phyloP scores from a whole-genome alignment of 1,139 yeast species.

The Geotrichum siamense region DNA sequence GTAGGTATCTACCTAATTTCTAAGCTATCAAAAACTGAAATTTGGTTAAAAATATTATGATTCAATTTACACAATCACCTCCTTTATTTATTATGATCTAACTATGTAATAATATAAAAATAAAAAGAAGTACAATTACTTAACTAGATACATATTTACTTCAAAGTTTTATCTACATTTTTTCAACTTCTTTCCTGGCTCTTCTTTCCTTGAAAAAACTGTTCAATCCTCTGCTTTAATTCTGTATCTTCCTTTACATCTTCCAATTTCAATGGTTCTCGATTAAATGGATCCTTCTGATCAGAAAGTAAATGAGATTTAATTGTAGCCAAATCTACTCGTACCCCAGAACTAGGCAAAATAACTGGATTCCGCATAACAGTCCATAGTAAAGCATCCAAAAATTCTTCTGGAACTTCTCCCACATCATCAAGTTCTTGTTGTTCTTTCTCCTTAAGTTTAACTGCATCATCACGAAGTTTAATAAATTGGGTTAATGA shows the following conservation, averaged over 20 bases:
- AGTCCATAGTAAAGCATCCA: conserved; percentile 94
- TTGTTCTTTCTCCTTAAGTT: conserved; percentile 49
- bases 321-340: conserved; percentile 84
- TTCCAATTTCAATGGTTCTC: conserved; percentile 82
- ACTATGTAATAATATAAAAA: too few relatives aligned
- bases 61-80: too few relatives aligned
- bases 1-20: too few relatives aligned
- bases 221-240: conserved; percentile 12
- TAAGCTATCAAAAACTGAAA: too few relatives aligned
- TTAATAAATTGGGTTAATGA: conserved; percentile 46
- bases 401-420: conserved; percentile 91
- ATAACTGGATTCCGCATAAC: conserved; percentile 94
- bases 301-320: conserved; percentile 91
- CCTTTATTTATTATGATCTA: too few relatives aligned
- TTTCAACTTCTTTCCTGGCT: not conserved
- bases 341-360: conserved; percentile 75
- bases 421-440: conserved; percentile 84
- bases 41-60: too few relatives aligned
- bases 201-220: conserved; percentile 3
- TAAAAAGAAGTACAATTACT: too few relatives aligned
- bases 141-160: too few relatives aligned
- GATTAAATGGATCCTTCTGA: conserved; percentile 93
- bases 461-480: conserved; percentile 61
- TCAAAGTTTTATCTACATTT: too few relatives aligned
- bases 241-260: conserved; percentile 56